A percentile compares a stretch with the other conserved stretches of the same genome.
Evolutionary conservation across 2,329 filamentous ascomycete species (phyloP).

Genomic region (Xylariomycetidae sp.): DNA sequence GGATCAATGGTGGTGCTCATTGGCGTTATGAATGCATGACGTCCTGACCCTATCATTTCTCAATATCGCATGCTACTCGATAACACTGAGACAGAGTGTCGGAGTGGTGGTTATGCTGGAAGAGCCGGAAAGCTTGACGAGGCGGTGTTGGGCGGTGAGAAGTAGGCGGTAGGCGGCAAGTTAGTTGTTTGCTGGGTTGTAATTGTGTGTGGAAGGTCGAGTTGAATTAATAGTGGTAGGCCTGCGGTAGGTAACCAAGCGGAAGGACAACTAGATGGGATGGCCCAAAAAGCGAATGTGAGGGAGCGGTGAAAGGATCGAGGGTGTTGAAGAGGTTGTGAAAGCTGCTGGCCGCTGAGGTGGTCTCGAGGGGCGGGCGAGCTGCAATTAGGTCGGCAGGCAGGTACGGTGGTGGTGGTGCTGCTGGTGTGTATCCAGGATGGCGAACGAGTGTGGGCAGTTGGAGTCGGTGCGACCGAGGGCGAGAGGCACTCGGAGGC

Average conservation of each 20-base stretch:
- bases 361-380: slow-evolving; percentile 1
- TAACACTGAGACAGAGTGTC: slow-evolving; percentile 3
- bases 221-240: slow-evolving; percentile 22
- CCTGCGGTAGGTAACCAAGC: slow-evolving; percentile 22
- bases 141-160: slow-evolving; percentile 9
- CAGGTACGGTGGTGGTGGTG: no score
- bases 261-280: no score
- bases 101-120: no score
- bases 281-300: slow-evolving; percentile 15
- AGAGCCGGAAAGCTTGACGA: no score
- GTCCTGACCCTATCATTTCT: slow-evolving; percentile 20
- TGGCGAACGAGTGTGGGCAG: slow-evolving; percentile 26
- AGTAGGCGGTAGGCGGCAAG: slow-evolving; percentile 10
- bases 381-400: no score
- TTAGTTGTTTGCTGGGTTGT: slow-evolving; percentile 14
- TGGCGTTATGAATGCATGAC: slow-evolving; percentile 20
- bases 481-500: slow-evolving; percentile 5
- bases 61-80: slow-evolving; percentile 19
- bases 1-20: slow-evolving; percentile 10
- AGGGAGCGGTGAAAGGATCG: slow-evolving; percentile 14
- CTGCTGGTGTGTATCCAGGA: slow-evolving; percentile 8
- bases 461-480: slow-evolving; percentile 22
- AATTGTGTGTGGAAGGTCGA: slow-evolving; percentile 15
- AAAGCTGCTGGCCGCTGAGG: slow-evolving; percentile 7
- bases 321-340: no score